These are phyloP conservation scores for Theobroma grandiflorum DNA, from an alignment of 441 rosid species.

Conservation along the genomic window DNA sequence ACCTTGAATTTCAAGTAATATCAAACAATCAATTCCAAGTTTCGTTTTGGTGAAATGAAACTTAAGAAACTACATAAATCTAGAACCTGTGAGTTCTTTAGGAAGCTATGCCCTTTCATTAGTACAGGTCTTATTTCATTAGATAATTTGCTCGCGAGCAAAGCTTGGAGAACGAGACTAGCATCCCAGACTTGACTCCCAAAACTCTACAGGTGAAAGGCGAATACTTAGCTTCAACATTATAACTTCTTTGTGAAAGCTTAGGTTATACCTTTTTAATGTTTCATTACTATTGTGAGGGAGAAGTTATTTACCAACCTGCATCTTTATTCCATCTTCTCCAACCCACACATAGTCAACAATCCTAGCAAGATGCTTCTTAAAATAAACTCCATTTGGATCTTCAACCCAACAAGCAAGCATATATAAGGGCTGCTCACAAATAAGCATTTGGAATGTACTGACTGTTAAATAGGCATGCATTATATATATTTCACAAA, in stretches of 20 bases:
- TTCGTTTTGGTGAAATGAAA: neutral
- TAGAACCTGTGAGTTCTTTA: conserved; percentile 59
- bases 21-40: neutral
- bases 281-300: neutral
- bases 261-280: neutral
- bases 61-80: neutral
- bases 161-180: conserved; percentile 49
- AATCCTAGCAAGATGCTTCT: conserved; percentile 61
- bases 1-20: conserved; percentile 26
- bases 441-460: neutral
- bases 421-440: conserved; percentile 47
- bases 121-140: conserved; percentile 47
- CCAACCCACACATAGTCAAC: conserved; percentile 65
- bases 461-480: too few species aligned
- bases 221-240: neutral
- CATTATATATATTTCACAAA: too few species aligned
- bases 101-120: conserved; percentile 52
- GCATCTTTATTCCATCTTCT: conserved; percentile 70
- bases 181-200: conserved; percentile 74
- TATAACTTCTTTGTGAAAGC: neutral
- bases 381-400: conserved; percentile 52
- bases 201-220: conserved; percentile 39
- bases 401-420: conserved; percentile 72
- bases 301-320: conserved; percentile 28
- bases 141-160: conserved; percentile 45